These are phyloP conservation scores for Stentor coeruleus DNA, from an alignment of 73 alveolate genomes.

Conservation along the genomic window DNA sequence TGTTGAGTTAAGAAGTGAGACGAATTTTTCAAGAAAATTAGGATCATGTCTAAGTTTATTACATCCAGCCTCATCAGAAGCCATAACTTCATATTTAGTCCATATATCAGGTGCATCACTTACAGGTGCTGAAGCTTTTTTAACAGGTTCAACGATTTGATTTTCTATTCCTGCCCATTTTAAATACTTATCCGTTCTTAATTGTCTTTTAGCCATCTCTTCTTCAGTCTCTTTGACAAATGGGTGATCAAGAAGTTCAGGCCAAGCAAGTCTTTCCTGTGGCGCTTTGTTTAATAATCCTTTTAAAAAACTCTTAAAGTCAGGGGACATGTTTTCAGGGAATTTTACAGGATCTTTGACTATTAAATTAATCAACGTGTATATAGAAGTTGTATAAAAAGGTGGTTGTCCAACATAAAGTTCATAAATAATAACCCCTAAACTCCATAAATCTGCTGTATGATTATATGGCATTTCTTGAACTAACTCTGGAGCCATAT, in stretches of 20 bases:
- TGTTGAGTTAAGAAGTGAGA: constrained; percentile 60
- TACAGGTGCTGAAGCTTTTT: constrained; percentile 14
- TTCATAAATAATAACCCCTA: constrained; percentile 99
- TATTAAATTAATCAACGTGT: constrained; percentile 89
- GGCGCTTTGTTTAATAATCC: constrained; percentile 98
- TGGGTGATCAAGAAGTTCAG: constrained; percentile 96
- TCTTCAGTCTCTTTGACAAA: constrained; percentile 92
- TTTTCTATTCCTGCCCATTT: constrained; percentile 56
- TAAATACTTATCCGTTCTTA: constrained; percentile 84
- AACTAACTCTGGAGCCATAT: constrained; percentile 99
- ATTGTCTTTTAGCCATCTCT: constrained; percentile 86
- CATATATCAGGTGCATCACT: constrained; percentile 64
- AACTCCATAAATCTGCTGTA: constrained; percentile 99
- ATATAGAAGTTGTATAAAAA: constrained; percentile 95
- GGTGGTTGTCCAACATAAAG: constrained; percentile 99
- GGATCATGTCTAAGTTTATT: constrained; percentile 89
- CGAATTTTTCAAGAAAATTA: constrained; percentile 70
- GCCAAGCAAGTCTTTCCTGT: constrained; percentile 98
- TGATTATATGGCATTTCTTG: constrained; percentile 97
- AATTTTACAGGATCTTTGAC: constrained; percentile 97
- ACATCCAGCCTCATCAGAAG: constrained; percentile 91
- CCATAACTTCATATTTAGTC: constrained; percentile 67
- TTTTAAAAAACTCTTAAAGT: constrained; percentile 89
- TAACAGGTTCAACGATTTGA: constrained; percentile 6
- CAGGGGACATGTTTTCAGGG: constrained; percentile 95